A percentile compares a stretch with the other conserved stretches of the same genome.
These are phyloP conservation scores for Trifolium dubium DNA, from an alignment of 306 rosid species.

Conservation along the genomic window DNA sequence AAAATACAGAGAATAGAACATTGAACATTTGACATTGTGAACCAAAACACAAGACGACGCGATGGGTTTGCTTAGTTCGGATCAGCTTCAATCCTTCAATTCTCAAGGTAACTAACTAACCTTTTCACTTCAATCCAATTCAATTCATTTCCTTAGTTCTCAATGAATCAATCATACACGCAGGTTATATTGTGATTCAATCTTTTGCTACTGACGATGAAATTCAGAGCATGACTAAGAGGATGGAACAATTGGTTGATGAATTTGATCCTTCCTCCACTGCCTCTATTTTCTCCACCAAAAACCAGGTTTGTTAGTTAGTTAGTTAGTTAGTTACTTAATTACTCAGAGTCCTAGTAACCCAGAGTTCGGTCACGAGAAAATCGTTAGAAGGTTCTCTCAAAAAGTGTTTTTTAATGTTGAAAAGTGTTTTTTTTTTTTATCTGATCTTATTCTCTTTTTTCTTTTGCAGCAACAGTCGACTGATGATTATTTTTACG, in stretches of 20 bases:
- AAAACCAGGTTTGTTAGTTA: conserved; percentile 65
- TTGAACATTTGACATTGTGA: not conserved
- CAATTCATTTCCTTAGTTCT: conserved; percentile 3
- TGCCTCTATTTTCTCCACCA: conserved; percentile 87
- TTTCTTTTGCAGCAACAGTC: conserved; percentile 48
- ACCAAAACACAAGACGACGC: not conserved
- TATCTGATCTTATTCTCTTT: conserved; percentile 10
- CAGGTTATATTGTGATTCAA: conserved; percentile 84
- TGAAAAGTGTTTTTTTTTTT: not conserved
- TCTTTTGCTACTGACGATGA: conserved; percentile 68
- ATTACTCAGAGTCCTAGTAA: not conserved
- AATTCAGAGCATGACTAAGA: conserved; percentile 66
- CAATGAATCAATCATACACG: not conserved
- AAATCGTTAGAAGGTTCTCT: no score
- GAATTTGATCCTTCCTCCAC: conserved; percentile 77
- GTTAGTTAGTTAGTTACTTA: not conserved
- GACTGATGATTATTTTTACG: conserved; percentile 76
- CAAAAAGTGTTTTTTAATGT: not conserved
- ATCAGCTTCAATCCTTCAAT: conserved; percentile 66
- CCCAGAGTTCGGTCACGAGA: no score
- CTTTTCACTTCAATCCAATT: not conserved
- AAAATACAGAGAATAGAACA: not conserved
- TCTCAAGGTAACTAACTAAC: conserved; percentile 60
- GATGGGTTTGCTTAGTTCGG: conserved; percentile 55
- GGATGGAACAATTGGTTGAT: conserved; percentile 75